Conservation (phyloP, 805 yeast species). For the Saccharomycopsis malanga region DNA sequence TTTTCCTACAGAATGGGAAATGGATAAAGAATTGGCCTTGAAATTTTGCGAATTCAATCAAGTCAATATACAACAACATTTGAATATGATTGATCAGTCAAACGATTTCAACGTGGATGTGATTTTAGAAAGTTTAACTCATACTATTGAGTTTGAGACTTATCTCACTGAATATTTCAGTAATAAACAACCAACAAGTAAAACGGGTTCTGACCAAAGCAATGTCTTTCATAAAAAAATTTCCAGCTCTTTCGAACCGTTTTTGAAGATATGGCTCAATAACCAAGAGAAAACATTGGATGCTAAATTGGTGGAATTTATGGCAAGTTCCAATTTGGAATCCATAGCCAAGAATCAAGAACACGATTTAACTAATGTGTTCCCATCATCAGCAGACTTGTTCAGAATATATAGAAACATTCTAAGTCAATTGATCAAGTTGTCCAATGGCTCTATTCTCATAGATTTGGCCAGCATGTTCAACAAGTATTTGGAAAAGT, state of each 20-base stretch:
- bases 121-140: slow-evolving; percentile 61
- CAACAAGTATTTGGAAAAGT: slow-evolving; percentile 56
- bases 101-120: slow-evolving; percentile 27
- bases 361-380: slow-evolving; percentile 54
- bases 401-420: slow-evolving; percentile 71
- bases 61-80: slow-evolving; percentile 52
- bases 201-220: slow-evolving; percentile 22
- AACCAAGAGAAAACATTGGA: slow-evolving; percentile 67
- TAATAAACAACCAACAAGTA: slow-evolving; percentile 7
- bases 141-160: slow-evolving; percentile 78
- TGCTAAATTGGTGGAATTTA: slow-evolving; percentile 56
- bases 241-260: slow-evolving; percentile 77
- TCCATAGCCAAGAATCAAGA: slow-evolving; percentile 29
- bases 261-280: slow-evolving; percentile 74
- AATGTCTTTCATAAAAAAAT: slow-evolving; percentile 36
- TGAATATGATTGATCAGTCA: slow-evolving; percentile 34
- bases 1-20: slow-evolving; percentile 71
- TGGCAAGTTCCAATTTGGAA: slow-evolving; percentile 29
- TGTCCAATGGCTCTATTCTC: slow-evolving; percentile 39
- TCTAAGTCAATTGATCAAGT: slow-evolving; percentile 58
- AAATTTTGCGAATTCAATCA: slow-evolving; percentile 64
- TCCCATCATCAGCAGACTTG: slow-evolving; percentile 82
- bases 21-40: slow-evolving; percentile 52
- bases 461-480: slow-evolving; percentile 51
- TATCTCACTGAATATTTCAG: slow-evolving; percentile 54